Base-by-base conservation (phyloP, 257 asterid genomes). In the Jaltomata sinuosa region DNA sequence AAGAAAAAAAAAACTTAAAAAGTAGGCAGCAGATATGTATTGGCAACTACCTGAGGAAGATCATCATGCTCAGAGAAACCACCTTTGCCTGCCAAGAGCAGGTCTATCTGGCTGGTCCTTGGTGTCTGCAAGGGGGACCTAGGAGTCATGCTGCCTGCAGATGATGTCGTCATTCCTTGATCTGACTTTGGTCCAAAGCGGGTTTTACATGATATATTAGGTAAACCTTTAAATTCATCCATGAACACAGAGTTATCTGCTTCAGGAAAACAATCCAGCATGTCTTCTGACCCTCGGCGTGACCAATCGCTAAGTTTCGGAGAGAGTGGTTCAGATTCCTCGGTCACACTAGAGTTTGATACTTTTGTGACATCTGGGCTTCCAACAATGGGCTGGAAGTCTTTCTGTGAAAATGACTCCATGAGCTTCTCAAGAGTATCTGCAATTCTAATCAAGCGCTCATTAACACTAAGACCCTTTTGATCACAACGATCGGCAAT, bases 121-220 rank as follows among this genome's bases (percentile, higher is more conserved):
- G 99, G 99, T 10, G 99, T 95, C 95, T 92, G 90, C 89, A 93
- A 85, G 1, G 99, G 99, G 27, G 99, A 97, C 89, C 94, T 91
- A 49, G 99, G 99, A 71, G 99, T 97, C 93, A 97, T 91, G 91
- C 99, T 97, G 84, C 98, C 99, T n/a, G 99, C 99, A 45, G 99
- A 97, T 82, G 99, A 97, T 25, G 99, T 92, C 6, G 99, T 89
- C 97, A 95, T 94, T 85, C 98, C 99, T 89, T 95, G 98, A 90
- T 97, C 99, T 53, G 98, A 97, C 89, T 93, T 97, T 27, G 98
- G 97, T 79, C 97, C 98, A 88, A 97, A 95, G 76, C 99, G 93
- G 47, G 99, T 92, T 90, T 84, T 95, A 87, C 97, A 95, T 31
- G 99, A 92, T 95, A 94, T 93, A 83, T 97, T 87, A 53, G 97